A percentile compares a stretch with the other conserved stretches of the same genome.
Evolutionary conservation across 768 basidiomycete species (phyloP).

Genomic region (Pholiota microspora): DNA sequence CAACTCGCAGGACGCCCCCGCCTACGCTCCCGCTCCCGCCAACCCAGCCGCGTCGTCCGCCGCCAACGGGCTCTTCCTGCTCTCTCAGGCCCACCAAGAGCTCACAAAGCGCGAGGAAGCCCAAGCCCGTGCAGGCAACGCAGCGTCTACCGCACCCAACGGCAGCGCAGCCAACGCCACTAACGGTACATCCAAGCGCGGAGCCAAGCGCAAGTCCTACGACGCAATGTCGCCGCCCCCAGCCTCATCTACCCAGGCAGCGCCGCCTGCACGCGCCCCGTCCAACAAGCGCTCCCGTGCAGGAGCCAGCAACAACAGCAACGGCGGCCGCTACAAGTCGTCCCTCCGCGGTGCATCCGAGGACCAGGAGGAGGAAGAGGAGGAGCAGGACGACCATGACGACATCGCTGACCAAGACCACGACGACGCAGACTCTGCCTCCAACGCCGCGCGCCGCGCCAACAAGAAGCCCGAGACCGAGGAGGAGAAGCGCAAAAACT

Average conservation of each 20-base stretch:
- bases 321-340: slow-evolving; percentile 30
- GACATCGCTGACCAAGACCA: slow-evolving; percentile 34
- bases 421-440: slow-evolving; percentile 13
- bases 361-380: slow-evolving; percentile 38
- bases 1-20: no score
- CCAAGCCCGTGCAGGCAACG: slow-evolving; percentile 55
- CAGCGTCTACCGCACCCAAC: slow-evolving; percentile 25
- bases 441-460: slow-evolving; percentile 21
- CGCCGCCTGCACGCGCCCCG: slow-evolving; percentile 21
- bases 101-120: slow-evolving; percentile 93
- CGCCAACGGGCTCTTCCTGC: slow-evolving; percentile 90
- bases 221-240: slow-evolving; percentile 41
- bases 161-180: slow-evolving; percentile 25
- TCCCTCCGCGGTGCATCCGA: slow-evolving; percentile 31
- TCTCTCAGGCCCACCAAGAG: slow-evolving; percentile 95
- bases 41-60: slow-evolving; percentile 68
- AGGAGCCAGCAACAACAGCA: no score
- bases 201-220: slow-evolving; percentile 70
- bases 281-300: slow-evolving; percentile 38
- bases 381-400: slow-evolving; percentile 37
- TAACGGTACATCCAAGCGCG: no score
- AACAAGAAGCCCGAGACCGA: slow-evolving; percentile 90
- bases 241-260: slow-evolving; percentile 15
- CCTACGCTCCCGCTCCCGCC: slow-evolving; percentile 42
- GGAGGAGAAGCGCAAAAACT: slow-evolving; percentile 96